phyloP scores from a whole-genome alignment of 208 protist genomes.

The Crithidia acanthocephali region DNA sequence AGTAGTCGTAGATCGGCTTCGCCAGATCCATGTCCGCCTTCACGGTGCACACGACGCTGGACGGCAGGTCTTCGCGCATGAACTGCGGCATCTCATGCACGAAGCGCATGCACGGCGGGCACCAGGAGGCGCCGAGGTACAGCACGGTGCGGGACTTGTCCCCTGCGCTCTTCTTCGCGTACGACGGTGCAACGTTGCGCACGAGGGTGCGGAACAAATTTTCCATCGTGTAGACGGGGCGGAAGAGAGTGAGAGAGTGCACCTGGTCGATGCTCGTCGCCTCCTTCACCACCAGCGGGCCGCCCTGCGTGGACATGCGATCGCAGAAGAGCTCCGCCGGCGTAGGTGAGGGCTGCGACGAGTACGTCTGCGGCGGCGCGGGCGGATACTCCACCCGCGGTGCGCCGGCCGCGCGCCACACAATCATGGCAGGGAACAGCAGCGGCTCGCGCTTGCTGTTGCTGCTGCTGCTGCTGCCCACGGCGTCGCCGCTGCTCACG shows the following conservation, averaged over 20 bases:
- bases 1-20: conserved; percentile 69
- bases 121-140: conserved; percentile 86
- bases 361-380: conserved; percentile 36
- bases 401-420: conserved; percentile 41
- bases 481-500: conserved; percentile 11
- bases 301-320: conserved; percentile 39
- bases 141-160: conserved; percentile 49
- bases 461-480: background rate
- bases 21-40: conserved; percentile 89
- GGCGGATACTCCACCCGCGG: conserved; percentile 47
- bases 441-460: conserved; percentile 25
- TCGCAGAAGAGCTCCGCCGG: conserved; percentile 39
- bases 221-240: conserved; percentile 69
- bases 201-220: conserved; percentile 60
- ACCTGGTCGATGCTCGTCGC: conserved; percentile 61
- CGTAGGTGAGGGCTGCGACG: conserved; percentile 26
- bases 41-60: conserved; percentile 43
- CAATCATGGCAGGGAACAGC: conserved; percentile 42
- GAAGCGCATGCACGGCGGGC: conserved; percentile 86
- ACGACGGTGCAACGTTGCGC: conserved; percentile 25
- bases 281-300: conserved; percentile 72
- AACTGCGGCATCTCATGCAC: conserved; percentile 59
- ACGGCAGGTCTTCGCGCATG: conserved; percentile 47
- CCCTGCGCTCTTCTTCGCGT: conserved; percentile 6
- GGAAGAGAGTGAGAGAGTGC: conserved; percentile 64